Percentiles rank a stretch among this genome's conserved stretches.
These are phyloP conservation scores for Samsoniella hepiali DNA, from an alignment of 2,329 filamentous ascomycete species.

Conservation along the genomic window DNA sequence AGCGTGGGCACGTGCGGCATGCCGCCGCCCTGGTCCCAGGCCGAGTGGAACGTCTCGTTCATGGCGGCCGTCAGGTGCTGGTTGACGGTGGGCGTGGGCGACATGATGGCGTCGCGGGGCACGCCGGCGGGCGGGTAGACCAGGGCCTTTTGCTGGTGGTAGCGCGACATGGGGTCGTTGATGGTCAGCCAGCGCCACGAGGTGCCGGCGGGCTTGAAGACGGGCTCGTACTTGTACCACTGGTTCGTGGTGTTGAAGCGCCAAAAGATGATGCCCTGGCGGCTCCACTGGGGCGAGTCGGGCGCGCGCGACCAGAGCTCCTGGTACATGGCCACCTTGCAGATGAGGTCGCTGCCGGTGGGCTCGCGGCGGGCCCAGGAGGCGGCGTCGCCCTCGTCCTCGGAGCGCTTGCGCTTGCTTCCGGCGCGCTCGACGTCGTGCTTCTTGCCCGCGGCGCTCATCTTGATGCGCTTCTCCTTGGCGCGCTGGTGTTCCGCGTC, in stretches of 20 bases:
- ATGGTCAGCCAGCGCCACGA: slow-evolving; percentile 62
- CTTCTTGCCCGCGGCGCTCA: slow-evolving; percentile 35
- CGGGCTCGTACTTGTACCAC: slow-evolving; percentile 48
- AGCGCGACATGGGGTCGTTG: slow-evolving; percentile 56
- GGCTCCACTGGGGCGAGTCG: slow-evolving; percentile 47
- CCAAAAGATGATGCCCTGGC: slow-evolving; percentile 62
- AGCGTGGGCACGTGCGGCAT: slow-evolving; percentile 34
- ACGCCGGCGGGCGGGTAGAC: slow-evolving; percentile 35
- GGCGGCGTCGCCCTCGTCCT: slow-evolving; percentile 40
- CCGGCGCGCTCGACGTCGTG: slow-evolving; percentile 30
- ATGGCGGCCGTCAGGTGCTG: slow-evolving; percentile 54
- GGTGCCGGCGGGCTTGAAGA: slow-evolving; percentile 51
- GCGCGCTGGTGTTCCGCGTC: slow-evolving; percentile 40
- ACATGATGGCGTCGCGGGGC: slow-evolving; percentile 48
- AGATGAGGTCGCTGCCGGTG: slow-evolving; percentile 55
- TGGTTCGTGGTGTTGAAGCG: slow-evolving; percentile 54
- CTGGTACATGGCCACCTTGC: slow-evolving; percentile 64
- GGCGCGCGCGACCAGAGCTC: slow-evolving; percentile 58
- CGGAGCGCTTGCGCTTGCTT: slow-evolving; percentile 40
- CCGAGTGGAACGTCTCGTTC: slow-evolving; percentile 53
- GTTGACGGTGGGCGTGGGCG: slow-evolving; percentile 47
- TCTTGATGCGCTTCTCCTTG: slow-evolving; percentile 37
- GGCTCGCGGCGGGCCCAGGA: slow-evolving; percentile 38
- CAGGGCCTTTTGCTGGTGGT: slow-evolving; percentile 50
- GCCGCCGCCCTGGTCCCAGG: slow-evolving; percentile 40